Percentiles rank a stretch among this genome's conserved stretches.
phyloP scores from a whole-genome alignment of 116 monocot genomes.

The Phalaenopsis hybrid region DNA sequence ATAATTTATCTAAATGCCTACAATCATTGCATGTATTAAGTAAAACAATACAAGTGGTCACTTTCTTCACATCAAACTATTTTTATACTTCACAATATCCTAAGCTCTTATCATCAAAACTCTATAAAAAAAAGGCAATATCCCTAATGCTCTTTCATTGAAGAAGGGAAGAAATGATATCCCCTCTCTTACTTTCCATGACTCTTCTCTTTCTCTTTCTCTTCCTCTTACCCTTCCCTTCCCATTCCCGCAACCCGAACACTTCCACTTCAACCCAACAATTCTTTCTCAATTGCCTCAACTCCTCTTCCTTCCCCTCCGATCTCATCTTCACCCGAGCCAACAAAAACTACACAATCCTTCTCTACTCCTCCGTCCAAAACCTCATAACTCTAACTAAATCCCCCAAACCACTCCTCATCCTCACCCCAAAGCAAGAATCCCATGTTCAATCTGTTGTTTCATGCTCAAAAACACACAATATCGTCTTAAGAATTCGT shows the following conservation, averaged over 20 bases:
- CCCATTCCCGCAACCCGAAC: neutral
- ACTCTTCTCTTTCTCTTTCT: neutral
- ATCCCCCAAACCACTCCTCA: constrained; percentile 5
- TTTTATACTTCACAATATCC: too few species aligned
- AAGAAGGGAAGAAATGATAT: too few species aligned
- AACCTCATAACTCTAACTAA: neutral
- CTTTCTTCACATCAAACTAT: too few species aligned
- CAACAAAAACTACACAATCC: neutral
- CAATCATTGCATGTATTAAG: too few species aligned
- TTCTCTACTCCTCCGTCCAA: constrained; percentile 14
- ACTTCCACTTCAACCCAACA: neutral
- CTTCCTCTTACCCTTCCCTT: neutral
- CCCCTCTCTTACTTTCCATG: neutral
- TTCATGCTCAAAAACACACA: neutral
- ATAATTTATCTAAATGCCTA: too few species aligned
- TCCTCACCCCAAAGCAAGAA: constrained; percentile 5
- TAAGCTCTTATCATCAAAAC: too few species aligned
- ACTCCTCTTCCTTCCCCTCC: neutral
- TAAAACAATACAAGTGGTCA: too few species aligned
- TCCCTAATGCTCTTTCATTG: too few species aligned
- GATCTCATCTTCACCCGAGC: neutral
- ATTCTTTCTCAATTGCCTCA: constrained; percentile 19
- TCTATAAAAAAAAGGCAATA: too few species aligned
- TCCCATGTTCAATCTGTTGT: constrained; percentile 14
- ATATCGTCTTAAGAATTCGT: constrained; percentile 10